Evolutionary conservation across 345 rosid species (phyloP), one percentile per base, ranked within the genome.

Genomic region (Euphorbia lathyris): DNA sequence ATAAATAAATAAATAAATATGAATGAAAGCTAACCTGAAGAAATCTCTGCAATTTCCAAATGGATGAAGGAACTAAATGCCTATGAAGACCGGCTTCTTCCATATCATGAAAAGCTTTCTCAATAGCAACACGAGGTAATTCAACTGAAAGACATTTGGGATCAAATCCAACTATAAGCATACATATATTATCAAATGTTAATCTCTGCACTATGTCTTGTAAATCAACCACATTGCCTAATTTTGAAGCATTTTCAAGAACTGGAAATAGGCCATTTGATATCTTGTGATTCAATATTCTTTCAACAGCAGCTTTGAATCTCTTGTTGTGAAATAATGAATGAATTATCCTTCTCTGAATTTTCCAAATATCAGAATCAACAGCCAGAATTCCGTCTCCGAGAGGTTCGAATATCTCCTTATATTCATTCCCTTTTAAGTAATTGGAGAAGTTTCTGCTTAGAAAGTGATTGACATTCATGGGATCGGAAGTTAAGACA

Each of bases 201-300:
- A 76, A 79, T 16, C 80, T 57, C 4, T 74, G 63, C 7, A 79
- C 62, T 11, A 84, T 23, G 30, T 77, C 83, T 67, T 81, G 80
- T 16, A 79, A 22, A 32, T 79, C 77, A 5, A 79, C 56, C 19
- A 9, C 68, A 6, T 7, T 9, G 17, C 58, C 77, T 4, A 4
- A 16, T 20, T 10, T 22, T 1, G 58, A 53, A 16, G 50, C 30
- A 20, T 60, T 61, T 0, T 76, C 65, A 0, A 80, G 51, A 14
- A 73, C 38, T 3, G 72, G 65, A 16, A 67, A 26, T 0, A 74
- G 20, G 8, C 80, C 70, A 20, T 23, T 56, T 11, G n/a, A 56
- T 3, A 73, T 47, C 29, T 75, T 76, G 7, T 51, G 7, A 17
- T 43, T 5, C 30, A 52, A 32, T 1, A 19, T 34, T 0, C 42